Conservation (phyloP, 768 basidiomycete genomes). For the Serendipita indica region DNA sequence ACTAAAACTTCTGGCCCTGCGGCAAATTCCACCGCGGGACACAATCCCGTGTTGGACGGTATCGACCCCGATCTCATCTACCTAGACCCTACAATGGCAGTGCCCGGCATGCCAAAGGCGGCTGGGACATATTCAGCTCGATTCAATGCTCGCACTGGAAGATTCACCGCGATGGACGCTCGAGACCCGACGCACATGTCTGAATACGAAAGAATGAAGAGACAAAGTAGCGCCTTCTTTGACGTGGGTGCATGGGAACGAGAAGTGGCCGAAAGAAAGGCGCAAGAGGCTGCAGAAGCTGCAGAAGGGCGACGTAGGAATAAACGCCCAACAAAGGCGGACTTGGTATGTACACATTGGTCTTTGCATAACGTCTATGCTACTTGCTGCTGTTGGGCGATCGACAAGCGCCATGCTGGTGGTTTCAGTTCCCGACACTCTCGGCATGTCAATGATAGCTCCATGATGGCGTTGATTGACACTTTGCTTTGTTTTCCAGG, state of each 20-base stretch:
- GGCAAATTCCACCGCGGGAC: slow-evolving; percentile 8
- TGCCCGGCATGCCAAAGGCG: slow-evolving; percentile 19
- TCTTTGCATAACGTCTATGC: background rate
- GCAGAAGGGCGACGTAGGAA: slow-evolving; percentile 49
- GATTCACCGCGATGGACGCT: slow-evolving; percentile 49
- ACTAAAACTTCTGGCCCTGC: background rate
- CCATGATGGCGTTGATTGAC: background rate
- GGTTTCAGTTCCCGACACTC: background rate
- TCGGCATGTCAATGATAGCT: background rate
- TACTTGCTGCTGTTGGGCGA: slow-evolving; percentile 8
- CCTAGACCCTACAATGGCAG: slow-evolving; percentile 56
- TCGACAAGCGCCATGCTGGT: too few species aligned
- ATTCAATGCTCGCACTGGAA: slow-evolving; percentile 49
- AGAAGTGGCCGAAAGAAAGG: slow-evolving; percentile 37
- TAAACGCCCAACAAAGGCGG: slow-evolving; percentile 67
- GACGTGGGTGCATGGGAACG: slow-evolving; percentile 69
- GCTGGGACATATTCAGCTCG: slow-evolving; percentile 34
- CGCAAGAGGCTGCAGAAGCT: slow-evolving; percentile 30
- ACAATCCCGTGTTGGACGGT: slow-evolving; percentile 26
- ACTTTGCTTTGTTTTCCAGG: slow-evolving; percentile 28
- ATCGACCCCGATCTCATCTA: slow-evolving; percentile 72
- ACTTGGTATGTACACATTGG: slow-evolving; percentile 41
- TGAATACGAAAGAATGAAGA: slow-evolving; percentile 65
- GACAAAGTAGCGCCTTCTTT: slow-evolving; percentile 83
- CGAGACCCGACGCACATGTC: slow-evolving; percentile 63